A percentile compares a stretch with the other conserved stretches of the same genome.
Conservation (phyloP, 768 basidiomycete species). For the Suillus alpinus region DNA sequence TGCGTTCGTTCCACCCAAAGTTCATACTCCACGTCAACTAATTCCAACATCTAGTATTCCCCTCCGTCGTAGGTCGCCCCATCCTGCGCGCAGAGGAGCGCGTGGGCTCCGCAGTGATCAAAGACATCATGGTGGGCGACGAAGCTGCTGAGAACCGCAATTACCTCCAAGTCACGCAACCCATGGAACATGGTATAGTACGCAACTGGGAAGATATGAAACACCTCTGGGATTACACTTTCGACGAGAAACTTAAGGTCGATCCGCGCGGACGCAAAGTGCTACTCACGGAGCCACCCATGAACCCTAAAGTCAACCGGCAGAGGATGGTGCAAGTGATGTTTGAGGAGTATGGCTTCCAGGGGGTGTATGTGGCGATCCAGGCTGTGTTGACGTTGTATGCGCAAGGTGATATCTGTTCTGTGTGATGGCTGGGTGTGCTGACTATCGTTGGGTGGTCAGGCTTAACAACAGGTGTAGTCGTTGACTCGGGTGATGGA, state of each 20-base stretch:
- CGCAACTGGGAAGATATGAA: conserved; percentile 99
- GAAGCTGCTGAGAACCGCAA: conserved; percentile 92
- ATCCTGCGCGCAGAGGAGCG: conserved; percentile 98
- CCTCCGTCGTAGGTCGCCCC: conserved; percentile 94
- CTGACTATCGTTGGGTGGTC: conserved; percentile 7
- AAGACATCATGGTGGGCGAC: conserved; percentile 98
- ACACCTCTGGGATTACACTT: conserved; percentile 97
- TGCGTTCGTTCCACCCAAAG: conserved; percentile 29
- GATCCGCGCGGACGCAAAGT: conserved; percentile 87
- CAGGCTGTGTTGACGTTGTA: conserved; percentile 98
- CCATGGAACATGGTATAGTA: conserved; percentile 99
- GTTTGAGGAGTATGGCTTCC: conserved; percentile 98
- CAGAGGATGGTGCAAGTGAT: conserved; percentile 96
- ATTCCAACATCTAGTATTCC: conserved; percentile 57
- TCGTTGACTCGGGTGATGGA: conserved; percentile 98
- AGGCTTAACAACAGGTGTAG: conserved; percentile 98
- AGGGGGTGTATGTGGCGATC: conserved; percentile 94
- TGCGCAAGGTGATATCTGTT: conserved; percentile 77
- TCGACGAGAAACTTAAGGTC: conserved; percentile 89
- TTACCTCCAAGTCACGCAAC: conserved; percentile 95
- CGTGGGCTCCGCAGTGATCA: conserved; percentile 80
- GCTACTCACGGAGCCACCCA: conserved; percentile 95
- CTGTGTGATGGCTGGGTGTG: background rate
- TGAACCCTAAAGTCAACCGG: conserved; percentile 95
- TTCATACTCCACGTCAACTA: background rate